Percentiles rank a stretch among this genome's conserved stretches.
phyloP scores from a whole-genome alignment of 1,139 yeast genomes.

The Lodderomyces pseudojiufengensis region DNA sequence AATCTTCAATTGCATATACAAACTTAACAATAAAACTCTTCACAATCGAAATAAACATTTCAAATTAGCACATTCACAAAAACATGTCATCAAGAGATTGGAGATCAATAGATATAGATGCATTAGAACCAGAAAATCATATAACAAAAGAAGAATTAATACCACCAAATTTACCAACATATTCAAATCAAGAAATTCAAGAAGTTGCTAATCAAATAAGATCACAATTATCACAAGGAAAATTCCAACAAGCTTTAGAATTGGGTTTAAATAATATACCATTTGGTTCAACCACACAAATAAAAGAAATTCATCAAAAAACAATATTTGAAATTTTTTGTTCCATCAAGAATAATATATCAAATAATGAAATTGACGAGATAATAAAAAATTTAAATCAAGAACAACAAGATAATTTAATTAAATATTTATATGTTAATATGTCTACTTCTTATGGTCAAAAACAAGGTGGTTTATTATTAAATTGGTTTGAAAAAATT shows the following conservation, averaged over 20 bases:
- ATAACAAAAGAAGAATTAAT: slow-evolving; percentile 61
- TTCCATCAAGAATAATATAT: slow-evolving; percentile 59
- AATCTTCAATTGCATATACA: no score
- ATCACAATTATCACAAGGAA: slow-evolving; percentile 66
- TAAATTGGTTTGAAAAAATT: slow-evolving; percentile 91
- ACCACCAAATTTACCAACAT: slow-evolving; percentile 49
- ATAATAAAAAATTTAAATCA: slow-evolving; percentile 56
- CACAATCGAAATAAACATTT: no score
- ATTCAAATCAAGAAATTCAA: slow-evolving; percentile 50
- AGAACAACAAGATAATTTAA: slow-evolving; percentile 72
- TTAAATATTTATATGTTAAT: slow-evolving; percentile 83
- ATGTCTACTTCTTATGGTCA: slow-evolving; percentile 77
- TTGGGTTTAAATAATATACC: slow-evolving; percentile 73
- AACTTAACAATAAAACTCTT: no score
- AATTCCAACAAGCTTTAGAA: slow-evolving; percentile 61
- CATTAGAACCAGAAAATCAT: slow-evolving; percentile 77
- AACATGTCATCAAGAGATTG: slow-evolving; percentile 34
- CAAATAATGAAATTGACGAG: slow-evolving; percentile 53
- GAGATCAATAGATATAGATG: slow-evolving; percentile 91
- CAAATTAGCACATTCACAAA: no score
- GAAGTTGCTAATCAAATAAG: slow-evolving; percentile 57
- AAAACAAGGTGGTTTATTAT: slow-evolving; percentile 79
- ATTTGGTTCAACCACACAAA: slow-evolving; percentile 50
- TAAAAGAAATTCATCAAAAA: slow-evolving; percentile 47
- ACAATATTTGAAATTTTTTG: slow-evolving; percentile 74